A percentile compares a stretch with the other conserved stretches of the same genome.
phyloP scores from a whole-genome alignment of 306 rosid species.

The Sesbania bispinosa region DNA sequence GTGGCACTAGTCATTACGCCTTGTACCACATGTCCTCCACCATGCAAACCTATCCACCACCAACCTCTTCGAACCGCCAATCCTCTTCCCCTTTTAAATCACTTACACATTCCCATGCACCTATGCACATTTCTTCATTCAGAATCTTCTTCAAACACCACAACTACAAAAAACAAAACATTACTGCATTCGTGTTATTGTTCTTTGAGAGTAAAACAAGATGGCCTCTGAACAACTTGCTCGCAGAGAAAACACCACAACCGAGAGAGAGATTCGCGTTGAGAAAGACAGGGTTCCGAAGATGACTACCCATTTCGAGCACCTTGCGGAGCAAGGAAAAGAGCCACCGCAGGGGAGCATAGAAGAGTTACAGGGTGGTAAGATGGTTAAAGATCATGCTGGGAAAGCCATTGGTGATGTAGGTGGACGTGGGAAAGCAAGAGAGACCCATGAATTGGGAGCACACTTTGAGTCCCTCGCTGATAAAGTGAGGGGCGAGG shows the following conservation, averaged over 20 bases:
- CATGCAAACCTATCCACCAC: constrained; percentile 39
- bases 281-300: constrained; percentile 55
- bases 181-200: too few relatives aligned
- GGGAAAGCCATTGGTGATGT: constrained; percentile 36
- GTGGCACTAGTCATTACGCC: constrained; percentile 9
- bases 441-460: constrained; percentile 37
- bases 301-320: constrained; percentile 55
- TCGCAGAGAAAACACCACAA: constrained; percentile 42
- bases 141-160: neutral
- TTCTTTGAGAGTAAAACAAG: neutral
- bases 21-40: constrained; percentile 40
- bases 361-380: constrained; percentile 22
- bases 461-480: constrained; percentile 47
- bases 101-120: neutral
- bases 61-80: constrained; percentile 42
- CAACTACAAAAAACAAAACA: neutral
- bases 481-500: constrained; percentile 27
- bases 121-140: neutral
- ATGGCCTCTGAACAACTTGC: constrained; percentile 61
- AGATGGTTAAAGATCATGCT: neutral
- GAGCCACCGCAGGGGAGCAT: constrained; percentile 29
- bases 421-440: constrained; percentile 28
- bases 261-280: constrained; percentile 35
- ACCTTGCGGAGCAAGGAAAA: constrained; percentile 33
- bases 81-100: constrained; percentile 16